These are phyloP conservation scores for Metschnikowia hibisci DNA, from an alignment of 805 yeast species.

Conservation along the genomic window DNA sequence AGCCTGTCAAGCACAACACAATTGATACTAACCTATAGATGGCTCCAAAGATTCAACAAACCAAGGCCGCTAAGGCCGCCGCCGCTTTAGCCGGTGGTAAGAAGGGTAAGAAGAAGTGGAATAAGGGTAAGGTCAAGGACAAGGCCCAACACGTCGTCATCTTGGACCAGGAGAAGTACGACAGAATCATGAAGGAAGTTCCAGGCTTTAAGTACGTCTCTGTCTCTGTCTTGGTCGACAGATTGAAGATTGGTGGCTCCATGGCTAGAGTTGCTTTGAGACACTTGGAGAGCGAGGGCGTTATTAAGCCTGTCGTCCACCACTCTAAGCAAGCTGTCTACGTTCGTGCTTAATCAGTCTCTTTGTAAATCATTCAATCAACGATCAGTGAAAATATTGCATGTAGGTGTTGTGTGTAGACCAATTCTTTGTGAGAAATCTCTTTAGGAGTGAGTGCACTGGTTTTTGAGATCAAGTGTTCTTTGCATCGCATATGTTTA, in stretches of 20 bases:
- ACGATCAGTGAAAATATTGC: conserved; percentile 6
- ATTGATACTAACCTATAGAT: conserved; percentile 33
- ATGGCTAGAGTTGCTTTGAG: conserved; percentile 96
- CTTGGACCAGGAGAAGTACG: conserved; percentile 97
- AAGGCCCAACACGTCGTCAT: conserved; percentile 98
- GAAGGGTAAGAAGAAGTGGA: conserved; percentile 99
- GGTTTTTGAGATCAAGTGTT: not conserved
- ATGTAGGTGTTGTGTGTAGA: not conserved
- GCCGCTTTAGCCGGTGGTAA: conserved; percentile 99
- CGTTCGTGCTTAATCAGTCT: conserved; percentile 57
- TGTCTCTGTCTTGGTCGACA: conserved; percentile 96
- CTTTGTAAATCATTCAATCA: conserved; percentile 20
- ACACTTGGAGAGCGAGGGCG: conserved; percentile 93
- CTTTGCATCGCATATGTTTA: not conserved
- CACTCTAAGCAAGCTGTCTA: conserved; percentile 97
- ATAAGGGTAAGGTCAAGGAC: conserved; percentile 99
- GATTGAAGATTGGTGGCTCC: conserved; percentile 99
- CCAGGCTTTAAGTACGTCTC: conserved; percentile 98
- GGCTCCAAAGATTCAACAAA: conserved; percentile 99
- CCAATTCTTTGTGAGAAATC: not conserved
- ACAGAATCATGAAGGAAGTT: conserved; percentile 98
- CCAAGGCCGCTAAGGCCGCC: conserved; percentile 99
- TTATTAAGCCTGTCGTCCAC: conserved; percentile 88
- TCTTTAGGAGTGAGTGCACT: not conserved
- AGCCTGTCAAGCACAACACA: not conserved